Conservation (phyloP, 805 yeast species). For the Wickerhamiella domercqiae region DNA sequence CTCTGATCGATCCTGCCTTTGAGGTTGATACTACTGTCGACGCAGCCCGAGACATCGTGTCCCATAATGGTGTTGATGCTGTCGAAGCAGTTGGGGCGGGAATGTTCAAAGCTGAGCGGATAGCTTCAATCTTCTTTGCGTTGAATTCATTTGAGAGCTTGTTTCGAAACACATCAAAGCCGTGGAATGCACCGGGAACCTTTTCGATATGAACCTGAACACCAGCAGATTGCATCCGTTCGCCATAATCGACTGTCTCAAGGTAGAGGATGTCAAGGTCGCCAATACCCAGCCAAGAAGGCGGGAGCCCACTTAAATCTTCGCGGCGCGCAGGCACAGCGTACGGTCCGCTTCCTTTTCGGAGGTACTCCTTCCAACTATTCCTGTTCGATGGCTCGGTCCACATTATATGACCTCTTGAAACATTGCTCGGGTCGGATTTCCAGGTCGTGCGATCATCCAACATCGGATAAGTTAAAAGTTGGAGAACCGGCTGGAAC, state of each 20-base stretch:
- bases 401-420: not conserved
- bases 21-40: too few species aligned
- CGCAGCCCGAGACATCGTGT: too few species aligned
- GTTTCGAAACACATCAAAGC: not conserved
- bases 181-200: not conserved
- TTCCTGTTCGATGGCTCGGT: not conserved
- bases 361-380: not conserved
- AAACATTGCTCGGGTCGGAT: not conserved
- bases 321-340: not conserved
- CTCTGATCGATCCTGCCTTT: too few species aligned
- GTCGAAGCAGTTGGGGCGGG: too few species aligned
- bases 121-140: not conserved
- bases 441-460: not conserved
- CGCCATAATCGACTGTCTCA: constrained; percentile 1
- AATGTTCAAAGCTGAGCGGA: not conserved
- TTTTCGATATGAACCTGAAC: not conserved
- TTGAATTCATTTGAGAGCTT: not conserved
- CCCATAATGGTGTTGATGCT: too few species aligned
- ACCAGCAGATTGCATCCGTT: not conserved
- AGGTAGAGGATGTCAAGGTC: not conserved
- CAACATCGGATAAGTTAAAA: constrained; percentile 1
- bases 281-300: constrained; percentile 1
- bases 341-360: constrained; percentile 1
- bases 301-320: not conserved
- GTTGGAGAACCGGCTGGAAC: not conserved